phyloP scores from a whole-genome alignment of 352 stramenopile species.

The Pythium brassicae region DNA sequence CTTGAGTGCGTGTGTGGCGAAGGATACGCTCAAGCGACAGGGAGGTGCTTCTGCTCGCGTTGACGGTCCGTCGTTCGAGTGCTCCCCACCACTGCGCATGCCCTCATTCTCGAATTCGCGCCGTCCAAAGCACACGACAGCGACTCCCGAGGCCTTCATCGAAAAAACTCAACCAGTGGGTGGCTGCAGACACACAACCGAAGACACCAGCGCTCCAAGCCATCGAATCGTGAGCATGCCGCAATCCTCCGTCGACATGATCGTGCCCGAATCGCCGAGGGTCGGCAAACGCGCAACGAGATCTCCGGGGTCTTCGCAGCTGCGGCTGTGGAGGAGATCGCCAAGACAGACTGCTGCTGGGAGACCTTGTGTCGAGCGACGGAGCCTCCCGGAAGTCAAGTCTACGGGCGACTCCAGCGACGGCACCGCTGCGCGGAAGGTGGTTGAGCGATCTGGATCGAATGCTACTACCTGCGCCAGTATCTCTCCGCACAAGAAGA shows the following conservation, averaged over 20 bases:
- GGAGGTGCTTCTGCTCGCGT: neutral
- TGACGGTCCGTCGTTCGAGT: neutral
- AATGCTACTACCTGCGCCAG: constrained; percentile 12
- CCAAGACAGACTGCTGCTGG: neutral
- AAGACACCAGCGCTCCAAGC: neutral
- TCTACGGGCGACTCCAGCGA: neutral
- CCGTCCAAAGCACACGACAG: constrained; percentile 10
- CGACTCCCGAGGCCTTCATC: too few relatives aligned
- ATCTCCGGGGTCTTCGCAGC: neutral
- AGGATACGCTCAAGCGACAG: neutral
- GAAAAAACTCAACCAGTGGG: too few relatives aligned
- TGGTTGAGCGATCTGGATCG: constrained; percentile 19
- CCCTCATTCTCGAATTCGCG: constrained; percentile 33
- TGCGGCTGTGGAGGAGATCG: too few relatives aligned
- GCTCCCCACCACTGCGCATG: neutral
- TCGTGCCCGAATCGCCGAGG: neutral
- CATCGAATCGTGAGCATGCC: neutral
- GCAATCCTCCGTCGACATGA: neutral
- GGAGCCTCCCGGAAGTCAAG: constrained; percentile 1
- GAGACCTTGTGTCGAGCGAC: constrained; percentile 4
- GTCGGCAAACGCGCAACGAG: neutral
- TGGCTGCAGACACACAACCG: too few relatives aligned
- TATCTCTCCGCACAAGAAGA: constrained; percentile 39
- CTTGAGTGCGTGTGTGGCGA: neutral
- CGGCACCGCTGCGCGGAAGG: constrained; percentile 12